These are phyloP conservation scores for Cryomyces minteri DNA, from an alignment of 495 filamentous ascomycete species.

Conservation along the genomic window DNA sequence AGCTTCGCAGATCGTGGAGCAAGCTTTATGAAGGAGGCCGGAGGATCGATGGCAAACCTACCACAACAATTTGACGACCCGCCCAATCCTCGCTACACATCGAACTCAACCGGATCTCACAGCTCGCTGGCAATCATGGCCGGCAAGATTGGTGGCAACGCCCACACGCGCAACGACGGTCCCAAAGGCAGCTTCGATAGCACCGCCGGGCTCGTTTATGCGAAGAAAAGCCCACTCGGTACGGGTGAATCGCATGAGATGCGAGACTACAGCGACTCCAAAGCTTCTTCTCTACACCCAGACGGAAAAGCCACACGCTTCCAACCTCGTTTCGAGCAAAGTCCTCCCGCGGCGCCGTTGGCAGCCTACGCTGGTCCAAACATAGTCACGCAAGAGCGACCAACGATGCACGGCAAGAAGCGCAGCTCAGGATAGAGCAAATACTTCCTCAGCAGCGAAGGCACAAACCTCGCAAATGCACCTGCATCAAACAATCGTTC, in stretches of 20 bases:
- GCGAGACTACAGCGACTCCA: slow-evolving; percentile 4
- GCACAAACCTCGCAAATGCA: slow-evolving; percentile 23
- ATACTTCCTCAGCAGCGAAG: slow-evolving; percentile 36
- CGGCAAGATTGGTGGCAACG: slow-evolving; percentile 22
- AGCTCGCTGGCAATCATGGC: slow-evolving; percentile 22
- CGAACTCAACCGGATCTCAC: slow-evolving; percentile 12
- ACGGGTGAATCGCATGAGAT: slow-evolving; percentile 1
- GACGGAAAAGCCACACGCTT: too few relatives aligned
- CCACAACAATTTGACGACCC: neutral
- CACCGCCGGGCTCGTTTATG: slow-evolving; percentile 14
- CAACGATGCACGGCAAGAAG: slow-evolving; percentile 15
- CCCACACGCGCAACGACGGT: slow-evolving; percentile 16
- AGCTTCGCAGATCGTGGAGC: slow-evolving; percentile 47
- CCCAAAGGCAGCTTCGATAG: slow-evolving; percentile 16
- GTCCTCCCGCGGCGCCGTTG: neutral
- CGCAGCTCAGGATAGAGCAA: slow-evolving; percentile 40
- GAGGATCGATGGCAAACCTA: slow-evolving; percentile 22
- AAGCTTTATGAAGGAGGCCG: slow-evolving; percentile 34
- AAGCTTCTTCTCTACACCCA: too few relatives aligned
- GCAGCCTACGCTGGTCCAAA: slow-evolving; percentile 10
- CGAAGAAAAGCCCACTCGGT: slow-evolving; percentile 7
- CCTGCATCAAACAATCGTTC: slow-evolving; percentile 14
- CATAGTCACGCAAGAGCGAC: too few relatives aligned
- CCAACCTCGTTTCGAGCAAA: neutral
- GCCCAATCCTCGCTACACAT: slow-evolving; percentile 15